These are phyloP conservation scores for Neurospora sp. DNA, from an alignment of 495 filamentous ascomycete species.

Conservation along the genomic window DNA sequence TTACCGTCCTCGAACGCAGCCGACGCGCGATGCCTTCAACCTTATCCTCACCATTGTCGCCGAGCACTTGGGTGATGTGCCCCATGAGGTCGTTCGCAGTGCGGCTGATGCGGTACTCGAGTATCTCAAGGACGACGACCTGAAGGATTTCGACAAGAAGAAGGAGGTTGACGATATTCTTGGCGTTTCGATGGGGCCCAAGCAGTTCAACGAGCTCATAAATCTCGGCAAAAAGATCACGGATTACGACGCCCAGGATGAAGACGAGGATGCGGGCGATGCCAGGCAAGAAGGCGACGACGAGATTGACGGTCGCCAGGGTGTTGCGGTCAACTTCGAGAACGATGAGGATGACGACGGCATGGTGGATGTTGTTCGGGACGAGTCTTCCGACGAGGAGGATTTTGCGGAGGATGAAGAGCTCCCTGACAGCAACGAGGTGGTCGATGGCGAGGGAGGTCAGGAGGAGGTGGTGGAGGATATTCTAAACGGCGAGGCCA, in stretches of 20 bases:
- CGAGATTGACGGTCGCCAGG: constrained; percentile 86
- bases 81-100: constrained; percentile 82
- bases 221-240: constrained; percentile 99
- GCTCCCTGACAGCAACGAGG: constrained; percentile 44
- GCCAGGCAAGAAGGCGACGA: constrained; percentile 60
- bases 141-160: constrained; percentile 98
- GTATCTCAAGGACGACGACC: constrained; percentile 82
- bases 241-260: constrained; percentile 94
- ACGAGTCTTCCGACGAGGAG: constrained; percentile 79
- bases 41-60: constrained; percentile 87
- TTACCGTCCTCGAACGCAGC: constrained; percentile 84
- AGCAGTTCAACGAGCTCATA: constrained; percentile 93
- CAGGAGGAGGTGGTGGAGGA: constrained; percentile 38
- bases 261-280: constrained; percentile 79
- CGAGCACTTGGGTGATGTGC: constrained; percentile 81
- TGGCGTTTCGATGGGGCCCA: constrained; percentile 67
- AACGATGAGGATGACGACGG: constrained; percentile 86
- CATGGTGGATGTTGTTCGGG: constrained; percentile 68
- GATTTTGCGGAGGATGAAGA: constrained; percentile 56
- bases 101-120: constrained; percentile 93
- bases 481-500: constrained; percentile 44
- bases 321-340: constrained; percentile 93
- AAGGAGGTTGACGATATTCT: constrained; percentile 92
- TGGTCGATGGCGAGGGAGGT: constrained; percentile 39
- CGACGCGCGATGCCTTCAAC: constrained; percentile 91